phyloP scores from a whole-genome alignment of 176 grass and related monocot species.

The Triticum turgidum region DNA sequence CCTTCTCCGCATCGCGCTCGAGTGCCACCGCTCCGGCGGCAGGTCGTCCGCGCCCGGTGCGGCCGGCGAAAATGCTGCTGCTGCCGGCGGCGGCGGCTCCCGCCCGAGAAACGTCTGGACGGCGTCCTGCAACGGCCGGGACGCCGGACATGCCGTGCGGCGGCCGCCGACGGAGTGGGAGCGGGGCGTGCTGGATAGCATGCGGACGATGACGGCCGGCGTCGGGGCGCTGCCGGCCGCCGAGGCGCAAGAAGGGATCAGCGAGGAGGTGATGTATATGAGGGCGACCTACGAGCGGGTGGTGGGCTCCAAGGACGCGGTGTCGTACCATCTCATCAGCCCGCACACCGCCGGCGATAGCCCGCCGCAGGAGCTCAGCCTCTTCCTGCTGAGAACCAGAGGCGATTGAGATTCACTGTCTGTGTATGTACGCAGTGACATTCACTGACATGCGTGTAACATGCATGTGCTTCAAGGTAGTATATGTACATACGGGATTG shows the following conservation, averaged over 20 bases:
- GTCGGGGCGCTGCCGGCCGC: slow-evolving; percentile 37
- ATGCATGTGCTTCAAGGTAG: too few relatives aligned
- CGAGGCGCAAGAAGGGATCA: background rate
- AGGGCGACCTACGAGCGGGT: slow-evolving; percentile 57
- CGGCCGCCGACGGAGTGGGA: slow-evolving; percentile 40
- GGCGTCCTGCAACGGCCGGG: slow-evolving; percentile 52
- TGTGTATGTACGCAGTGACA: too few relatives aligned
- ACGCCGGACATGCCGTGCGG: slow-evolving; percentile 37
- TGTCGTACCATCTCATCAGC: slow-evolving; percentile 57
- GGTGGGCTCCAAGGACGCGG: slow-evolving; percentile 49
- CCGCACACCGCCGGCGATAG: slow-evolving; percentile 22
- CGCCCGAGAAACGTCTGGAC: slow-evolving; percentile 32
- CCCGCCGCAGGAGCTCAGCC: slow-evolving; percentile 58
- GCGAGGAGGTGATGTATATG: slow-evolving; percentile 51
- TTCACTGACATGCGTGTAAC: too few relatives aligned
- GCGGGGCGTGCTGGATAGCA: slow-evolving; percentile 40
- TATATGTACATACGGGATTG: too few relatives aligned
- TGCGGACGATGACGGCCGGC: slow-evolving; percentile 40
- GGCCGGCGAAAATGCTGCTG: too few relatives aligned
- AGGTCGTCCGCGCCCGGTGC: background rate
- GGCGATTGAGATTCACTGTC: background rate
- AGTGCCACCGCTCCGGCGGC: slow-evolving; percentile 41
- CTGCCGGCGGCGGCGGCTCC: background rate
- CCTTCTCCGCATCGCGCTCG: slow-evolving; percentile 53
- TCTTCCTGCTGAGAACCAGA: slow-evolving; percentile 49